Evolutionary conservation across 768 basidiomycete species (phyloP).

Genomic region (Suillus variegatus): DNA sequence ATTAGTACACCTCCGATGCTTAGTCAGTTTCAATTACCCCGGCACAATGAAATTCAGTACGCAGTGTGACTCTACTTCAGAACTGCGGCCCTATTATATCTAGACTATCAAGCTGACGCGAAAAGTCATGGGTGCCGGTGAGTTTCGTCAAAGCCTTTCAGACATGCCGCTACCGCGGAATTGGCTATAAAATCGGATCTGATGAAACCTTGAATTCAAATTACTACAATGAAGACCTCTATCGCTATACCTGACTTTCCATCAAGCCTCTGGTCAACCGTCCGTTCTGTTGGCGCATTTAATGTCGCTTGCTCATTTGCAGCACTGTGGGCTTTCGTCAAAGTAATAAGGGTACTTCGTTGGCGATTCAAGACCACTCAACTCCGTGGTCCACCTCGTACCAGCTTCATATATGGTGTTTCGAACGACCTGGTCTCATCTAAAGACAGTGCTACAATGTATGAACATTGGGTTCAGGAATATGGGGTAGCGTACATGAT

Average conservation of each 20-base stretch:
- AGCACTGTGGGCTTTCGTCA: conserved; percentile 11
- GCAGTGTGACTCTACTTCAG: no score
- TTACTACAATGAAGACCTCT: background rate
- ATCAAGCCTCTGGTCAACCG: background rate
- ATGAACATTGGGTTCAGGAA: conserved; percentile 44
- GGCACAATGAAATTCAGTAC: no score
- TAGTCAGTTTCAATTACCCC: no score
- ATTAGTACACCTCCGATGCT: no score
- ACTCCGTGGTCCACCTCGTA: conserved; percentile 44
- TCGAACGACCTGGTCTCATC: conserved; percentile 27
- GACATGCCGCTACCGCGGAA: background rate
- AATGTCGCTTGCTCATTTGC: background rate
- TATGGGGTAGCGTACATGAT: conserved; percentile 47
- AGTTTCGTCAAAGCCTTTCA: no score
- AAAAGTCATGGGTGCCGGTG: no score
- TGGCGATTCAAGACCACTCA: conserved; percentile 30
- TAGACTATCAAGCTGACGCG: no score
- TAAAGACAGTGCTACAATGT: conserved; percentile 34
- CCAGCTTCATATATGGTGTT: conserved; percentile 45
- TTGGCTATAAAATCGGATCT: background rate
- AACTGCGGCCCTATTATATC: no score
- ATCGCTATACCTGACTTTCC: background rate
- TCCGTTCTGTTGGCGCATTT: background rate
- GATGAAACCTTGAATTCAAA: background rate
- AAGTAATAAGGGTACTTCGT: conserved; percentile 2